Base-by-base conservation (phyloP, 2,329 filamentous ascomycete genomes). In the Bipolaris gigantea region DNA sequence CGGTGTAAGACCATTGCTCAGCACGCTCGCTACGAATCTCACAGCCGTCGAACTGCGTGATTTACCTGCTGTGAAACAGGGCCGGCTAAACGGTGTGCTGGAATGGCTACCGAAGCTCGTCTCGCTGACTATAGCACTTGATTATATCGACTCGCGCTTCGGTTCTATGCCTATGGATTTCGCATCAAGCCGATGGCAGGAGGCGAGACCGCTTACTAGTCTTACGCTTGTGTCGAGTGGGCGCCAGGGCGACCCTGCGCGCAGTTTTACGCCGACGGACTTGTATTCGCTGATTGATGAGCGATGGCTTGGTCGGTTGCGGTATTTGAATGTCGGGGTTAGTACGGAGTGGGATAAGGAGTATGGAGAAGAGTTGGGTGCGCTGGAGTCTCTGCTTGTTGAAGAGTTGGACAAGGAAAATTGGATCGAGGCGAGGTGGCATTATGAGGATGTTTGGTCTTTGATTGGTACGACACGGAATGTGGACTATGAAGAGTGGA, bases 61-160 rank as follows among this genome's bases (percentile, higher is more conserved):
- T 42, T 64, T 80, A 6, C 77, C 77, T 0, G 64, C 68, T 13
- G 64, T 80, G 0, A 66, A 66, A 25, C 66, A 72, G 27, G 71
- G 71, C 32, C 62, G 73, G 0, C 66, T 80, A 5, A 77, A 80
- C 55, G 56, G 61, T 15, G 64, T 80, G 0, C 64, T 81, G 1
- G 60, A 69, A 30, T 67, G 76, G 55, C 71, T 77, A 4, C 77
- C 78, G 0, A 60, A 71, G 5, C 63, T 81, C 2, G 64, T 63
- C 2, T 56, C 59, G 19, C 73, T 81, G 1, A 76, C 73, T 56
- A 67, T 81, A 40, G 74, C 76, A 19, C 69, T 79, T 9, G 79
- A 80, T 56, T 81, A 80, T 65, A 76, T 81, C 47, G 65, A 76
- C 70, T 60, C 67, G 8, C 56, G 75, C 38, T 78, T 80, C 59